phyloP scores from a whole-genome alignment of 2,329 filamentous ascomycete species.

The Fusarium mangiferae region DNA sequence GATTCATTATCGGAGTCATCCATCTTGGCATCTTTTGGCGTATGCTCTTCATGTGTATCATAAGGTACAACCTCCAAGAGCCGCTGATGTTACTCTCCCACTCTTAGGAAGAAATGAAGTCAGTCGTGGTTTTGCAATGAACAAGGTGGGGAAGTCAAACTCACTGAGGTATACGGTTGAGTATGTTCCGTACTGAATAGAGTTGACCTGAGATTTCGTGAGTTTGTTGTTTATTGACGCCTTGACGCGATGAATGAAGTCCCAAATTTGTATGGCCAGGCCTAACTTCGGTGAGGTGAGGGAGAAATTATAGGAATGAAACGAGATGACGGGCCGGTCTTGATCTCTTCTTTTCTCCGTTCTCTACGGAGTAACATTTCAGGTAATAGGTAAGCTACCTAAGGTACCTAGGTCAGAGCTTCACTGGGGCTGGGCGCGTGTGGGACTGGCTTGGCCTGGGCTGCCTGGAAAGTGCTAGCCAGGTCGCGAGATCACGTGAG shows the following conservation, averaged over 20 bases:
- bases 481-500: slow-evolving; percentile 12
- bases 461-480: background rate
- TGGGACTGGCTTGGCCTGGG: background rate
- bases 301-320: background rate
- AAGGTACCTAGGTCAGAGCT: background rate
- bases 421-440: background rate
- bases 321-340: background rate
- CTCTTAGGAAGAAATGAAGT: background rate
- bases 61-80: background rate
- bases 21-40: slow-evolving; percentile 5
- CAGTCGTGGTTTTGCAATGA: background rate
- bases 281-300: background rate
- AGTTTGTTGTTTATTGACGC: background rate
- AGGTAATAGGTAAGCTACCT: background rate
- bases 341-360: background rate
- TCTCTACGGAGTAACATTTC: background rate
- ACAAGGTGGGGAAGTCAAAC: background rate
- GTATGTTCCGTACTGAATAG: background rate
- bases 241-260: background rate
- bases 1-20: slow-evolving; percentile 45
- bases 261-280: background rate
- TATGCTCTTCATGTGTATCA: background rate
- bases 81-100: background rate
- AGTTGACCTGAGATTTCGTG: background rate
- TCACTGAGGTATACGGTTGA: background rate